A percentile compares a stretch with the other conserved stretches of the same genome.
Conservation (phyloP, 139 green algal species). For the Axilococcus clingmanii region DNA sequence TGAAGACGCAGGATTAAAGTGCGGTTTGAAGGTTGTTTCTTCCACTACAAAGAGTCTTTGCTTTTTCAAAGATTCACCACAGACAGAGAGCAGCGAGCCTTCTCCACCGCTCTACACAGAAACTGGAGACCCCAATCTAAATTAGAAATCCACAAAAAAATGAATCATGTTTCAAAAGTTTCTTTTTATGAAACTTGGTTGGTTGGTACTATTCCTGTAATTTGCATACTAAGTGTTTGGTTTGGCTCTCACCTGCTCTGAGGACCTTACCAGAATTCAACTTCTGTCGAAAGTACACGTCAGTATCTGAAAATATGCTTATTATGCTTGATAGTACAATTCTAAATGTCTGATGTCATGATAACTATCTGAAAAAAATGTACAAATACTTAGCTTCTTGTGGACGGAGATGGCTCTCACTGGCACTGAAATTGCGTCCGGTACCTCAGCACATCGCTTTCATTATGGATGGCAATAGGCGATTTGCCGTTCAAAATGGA, state of each 20-base stretch:
- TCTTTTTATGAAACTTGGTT: not conserved
- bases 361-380: no score
- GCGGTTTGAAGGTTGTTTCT: conserved; percentile 52
- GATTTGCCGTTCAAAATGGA: conserved; percentile 51
- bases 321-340: no score
- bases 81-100: not conserved
- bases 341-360: no score
- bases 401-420: no score
- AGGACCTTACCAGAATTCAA: no score
- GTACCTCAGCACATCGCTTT: conserved; percentile 78
- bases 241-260: no score
- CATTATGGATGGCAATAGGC: conserved; percentile 96
- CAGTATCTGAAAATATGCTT: no score
- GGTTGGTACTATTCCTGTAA: no score
- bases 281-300: no score
- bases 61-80: conserved; percentile 51
- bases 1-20: conserved; percentile 44
- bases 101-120: not conserved
- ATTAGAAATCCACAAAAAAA: not conserved
- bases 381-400: no score
- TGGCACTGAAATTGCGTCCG: no score
- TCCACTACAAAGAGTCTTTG: conserved; percentile 53
- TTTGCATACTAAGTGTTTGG: no score
- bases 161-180: not conserved
- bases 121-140: not conserved